Conservation (phyloP, 176 grass and related monocot genomes). For the Poa pratensis region DNA sequence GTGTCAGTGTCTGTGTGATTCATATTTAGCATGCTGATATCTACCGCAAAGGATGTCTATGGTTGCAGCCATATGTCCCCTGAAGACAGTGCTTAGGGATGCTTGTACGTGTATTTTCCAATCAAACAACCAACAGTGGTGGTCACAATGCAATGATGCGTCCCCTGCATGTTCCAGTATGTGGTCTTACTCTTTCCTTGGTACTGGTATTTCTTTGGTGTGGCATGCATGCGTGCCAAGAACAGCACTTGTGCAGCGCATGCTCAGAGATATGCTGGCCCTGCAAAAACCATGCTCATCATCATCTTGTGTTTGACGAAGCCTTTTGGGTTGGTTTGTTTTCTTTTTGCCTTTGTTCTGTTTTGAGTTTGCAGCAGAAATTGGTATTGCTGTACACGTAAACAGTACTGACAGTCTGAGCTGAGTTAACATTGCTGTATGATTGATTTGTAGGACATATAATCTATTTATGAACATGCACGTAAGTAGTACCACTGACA, state of each 20-base stretch:
- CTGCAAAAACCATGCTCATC: not conserved
- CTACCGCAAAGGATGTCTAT: not conserved
- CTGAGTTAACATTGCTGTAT: too few relatives aligned
- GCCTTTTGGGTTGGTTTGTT: not conserved
- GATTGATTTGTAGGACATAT: too few relatives aligned
- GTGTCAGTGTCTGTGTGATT: not conserved
- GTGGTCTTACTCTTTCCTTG: conserved; percentile 5
- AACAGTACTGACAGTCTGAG: too few relatives aligned
- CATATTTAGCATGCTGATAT: not conserved
- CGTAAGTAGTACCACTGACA: too few relatives aligned
- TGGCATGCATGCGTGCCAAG: conserved; percentile 9
- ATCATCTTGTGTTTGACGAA: not conserved
- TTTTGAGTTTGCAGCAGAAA: not conserved
- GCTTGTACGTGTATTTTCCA: not conserved
- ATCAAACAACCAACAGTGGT: conserved; percentile 10
- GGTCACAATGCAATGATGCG: conserved; percentile 13
- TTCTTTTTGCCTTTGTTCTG: not conserved
- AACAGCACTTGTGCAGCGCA: not conserved
- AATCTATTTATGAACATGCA: too few relatives aligned
- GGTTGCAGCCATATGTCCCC: not conserved
- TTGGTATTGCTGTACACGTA: not conserved
- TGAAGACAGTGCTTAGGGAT: not conserved
- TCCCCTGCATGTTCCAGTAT: conserved; percentile 22
- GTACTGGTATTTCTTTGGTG: not conserved
- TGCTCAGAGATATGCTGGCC: not conserved